A percentile compares a stretch with the other conserved stretches of the same genome.
phyloP scores from a whole-genome alignment of 2,329 filamentous ascomycete genomes.

The Fusarium nisikadoi region DNA sequence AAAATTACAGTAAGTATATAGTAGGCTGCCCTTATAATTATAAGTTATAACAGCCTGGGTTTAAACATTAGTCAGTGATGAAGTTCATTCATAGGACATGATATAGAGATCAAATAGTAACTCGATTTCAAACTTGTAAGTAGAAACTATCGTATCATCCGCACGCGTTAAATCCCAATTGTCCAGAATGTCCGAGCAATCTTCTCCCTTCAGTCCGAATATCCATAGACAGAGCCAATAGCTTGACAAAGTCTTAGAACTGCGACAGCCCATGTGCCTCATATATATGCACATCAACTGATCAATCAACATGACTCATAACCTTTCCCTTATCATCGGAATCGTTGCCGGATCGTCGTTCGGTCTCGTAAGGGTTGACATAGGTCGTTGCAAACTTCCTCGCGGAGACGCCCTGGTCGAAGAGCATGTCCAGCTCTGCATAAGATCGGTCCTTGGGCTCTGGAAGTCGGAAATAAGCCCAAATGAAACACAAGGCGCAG shows the following conservation, averaged over 20 bases:
- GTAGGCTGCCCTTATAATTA: no score
- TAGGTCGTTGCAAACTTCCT: neutral
- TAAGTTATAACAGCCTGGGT: no score
- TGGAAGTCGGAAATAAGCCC: neutral
- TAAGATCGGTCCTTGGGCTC: neutral
- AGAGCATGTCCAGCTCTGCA: neutral
- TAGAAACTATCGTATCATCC: neutral
- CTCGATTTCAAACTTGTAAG: neutral
- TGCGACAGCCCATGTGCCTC: neutral
- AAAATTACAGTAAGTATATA: no score
- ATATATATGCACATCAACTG: neutral
- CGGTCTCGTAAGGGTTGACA: neutral
- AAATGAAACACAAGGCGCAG: neutral
- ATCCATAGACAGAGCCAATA: neutral
- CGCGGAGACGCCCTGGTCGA: neutral
- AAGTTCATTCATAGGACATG: no score
- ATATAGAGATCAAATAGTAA: no score
- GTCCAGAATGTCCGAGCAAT: neutral
- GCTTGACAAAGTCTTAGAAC: neutral
- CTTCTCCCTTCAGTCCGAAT: rapidly evolving
- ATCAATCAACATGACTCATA: neutral
- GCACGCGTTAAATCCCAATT: neutral
- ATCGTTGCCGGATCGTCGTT: neutral
- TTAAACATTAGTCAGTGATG: no score
- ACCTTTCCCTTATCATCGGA: neutral